phyloP scores from a whole-genome alignment of 768 basidiomycete genomes.

The Boletus subcaerulescens region DNA sequence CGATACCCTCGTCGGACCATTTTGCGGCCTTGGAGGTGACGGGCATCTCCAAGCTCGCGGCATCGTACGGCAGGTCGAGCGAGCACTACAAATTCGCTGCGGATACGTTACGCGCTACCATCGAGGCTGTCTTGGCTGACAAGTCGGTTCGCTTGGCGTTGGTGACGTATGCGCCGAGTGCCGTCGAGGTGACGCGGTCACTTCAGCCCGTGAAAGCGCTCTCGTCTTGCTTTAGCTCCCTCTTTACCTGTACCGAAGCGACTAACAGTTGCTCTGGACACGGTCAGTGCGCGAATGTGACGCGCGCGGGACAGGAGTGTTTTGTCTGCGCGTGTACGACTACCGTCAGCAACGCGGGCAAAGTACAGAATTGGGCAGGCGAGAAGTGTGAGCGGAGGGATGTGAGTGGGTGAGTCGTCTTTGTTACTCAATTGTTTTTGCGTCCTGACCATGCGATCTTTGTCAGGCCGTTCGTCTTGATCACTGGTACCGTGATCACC shows the following conservation, averaged over 20 bases:
- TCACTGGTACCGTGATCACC: constrained; percentile 64
- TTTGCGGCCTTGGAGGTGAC: constrained; percentile 67
- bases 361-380: constrained; percentile 71
- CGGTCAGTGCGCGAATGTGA: constrained; percentile 61
- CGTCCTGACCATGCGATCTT: background rate
- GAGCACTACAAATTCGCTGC: constrained; percentile 51
- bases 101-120: constrained; percentile 43
- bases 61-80: constrained; percentile 47
- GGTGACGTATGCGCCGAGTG: constrained; percentile 43
- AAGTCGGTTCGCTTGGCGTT: constrained; percentile 47
- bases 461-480: constrained; percentile 67
- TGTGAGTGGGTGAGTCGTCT: constrained; percentile 64
- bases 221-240: constrained; percentile 59
- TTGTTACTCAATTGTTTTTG: background rate
- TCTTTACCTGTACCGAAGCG: constrained; percentile 53
- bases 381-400: constrained; percentile 75
- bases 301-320: constrained; percentile 54
- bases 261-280: constrained; percentile 69
- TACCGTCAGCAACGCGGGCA: constrained; percentile 50
- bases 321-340: constrained; percentile 45
- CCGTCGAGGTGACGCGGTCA: constrained; percentile 32
- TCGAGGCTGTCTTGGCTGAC: constrained; percentile 43
- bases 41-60: constrained; percentile 47
- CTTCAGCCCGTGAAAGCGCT: constrained; percentile 56
- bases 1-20: constrained; percentile 31